Percentiles rank a stretch among this genome's conserved stretches.
These are phyloP conservation scores for Globisporangium nagaii DNA, from an alignment of 352 stramenopile species.

Conservation along the genomic window DNA sequence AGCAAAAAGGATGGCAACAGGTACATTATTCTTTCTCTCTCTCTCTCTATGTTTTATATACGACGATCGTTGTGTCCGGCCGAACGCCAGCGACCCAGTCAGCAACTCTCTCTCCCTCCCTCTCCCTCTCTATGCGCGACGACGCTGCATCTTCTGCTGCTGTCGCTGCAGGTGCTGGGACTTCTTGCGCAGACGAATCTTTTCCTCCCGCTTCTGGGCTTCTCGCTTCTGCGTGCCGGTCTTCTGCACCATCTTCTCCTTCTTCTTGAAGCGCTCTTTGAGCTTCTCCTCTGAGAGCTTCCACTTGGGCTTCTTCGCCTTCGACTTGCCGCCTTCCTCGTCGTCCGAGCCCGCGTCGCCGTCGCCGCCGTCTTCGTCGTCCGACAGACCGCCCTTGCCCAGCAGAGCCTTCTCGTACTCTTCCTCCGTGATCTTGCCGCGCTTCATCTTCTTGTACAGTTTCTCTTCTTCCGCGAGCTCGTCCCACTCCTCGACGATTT, in stretches of 20 bases:
- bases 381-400: constrained; percentile 35
- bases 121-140: constrained; percentile 20
- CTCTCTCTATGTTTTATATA: not conserved
- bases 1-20: not conserved
- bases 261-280: constrained; percentile 84
- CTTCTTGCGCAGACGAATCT: constrained; percentile 82
- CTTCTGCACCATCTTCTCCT: constrained; percentile 66
- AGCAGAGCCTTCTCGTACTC: constrained; percentile 85
- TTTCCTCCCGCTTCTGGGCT: constrained; percentile 70
- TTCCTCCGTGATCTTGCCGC: constrained; percentile 96
- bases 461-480: constrained; percentile 97
- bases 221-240: constrained; percentile 70
- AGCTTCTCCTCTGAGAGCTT: constrained; percentile 56
- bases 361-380: constrained; percentile 29
- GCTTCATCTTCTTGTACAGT: constrained; percentile 96
- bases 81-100: not conserved
- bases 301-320: constrained; percentile 55
- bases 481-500: constrained; percentile 99
- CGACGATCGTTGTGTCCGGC: not conserved
- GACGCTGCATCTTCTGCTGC: constrained; percentile 44
- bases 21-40: constrained; percentile 20
- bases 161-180: constrained; percentile 58
- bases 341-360: constrained; percentile 16
- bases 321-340: constrained; percentile 11
- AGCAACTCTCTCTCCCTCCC: too few species aligned